These are phyloP conservation scores for Termitomyces sp. DNA, from an alignment of 768 basidiomycete species.

Conservation along the genomic window DNA sequence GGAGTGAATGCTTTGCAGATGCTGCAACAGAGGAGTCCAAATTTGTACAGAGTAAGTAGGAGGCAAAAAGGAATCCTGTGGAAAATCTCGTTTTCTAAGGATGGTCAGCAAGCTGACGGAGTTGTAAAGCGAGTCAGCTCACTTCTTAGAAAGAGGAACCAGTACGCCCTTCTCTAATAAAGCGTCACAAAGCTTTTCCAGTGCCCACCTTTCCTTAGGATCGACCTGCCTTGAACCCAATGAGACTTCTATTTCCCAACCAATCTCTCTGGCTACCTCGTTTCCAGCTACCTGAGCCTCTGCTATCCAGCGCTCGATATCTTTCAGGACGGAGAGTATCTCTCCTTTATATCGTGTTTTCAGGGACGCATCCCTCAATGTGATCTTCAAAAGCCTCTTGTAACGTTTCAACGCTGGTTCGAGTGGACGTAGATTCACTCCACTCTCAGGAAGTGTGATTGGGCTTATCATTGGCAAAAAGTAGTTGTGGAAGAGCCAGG, in stretches of 20 bases:
- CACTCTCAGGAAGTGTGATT: constrained; percentile 26
- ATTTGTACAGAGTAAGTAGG: constrained; percentile 47
- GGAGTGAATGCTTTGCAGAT: constrained; percentile 51
- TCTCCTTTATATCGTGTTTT: constrained; percentile 44
- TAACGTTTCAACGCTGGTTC: constrained; percentile 68
- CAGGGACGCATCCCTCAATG: constrained; percentile 62
- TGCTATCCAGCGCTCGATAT: constrained; percentile 74
- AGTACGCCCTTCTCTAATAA: constrained; percentile 69
- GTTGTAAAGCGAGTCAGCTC: constrained; percentile 12
- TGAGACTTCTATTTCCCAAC: constrained; percentile 37
- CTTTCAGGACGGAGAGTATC: constrained; percentile 45
- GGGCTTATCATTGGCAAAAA: constrained; percentile 74
- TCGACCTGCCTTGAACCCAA: constrained; percentile 34
- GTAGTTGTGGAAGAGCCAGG: constrained; percentile 82
- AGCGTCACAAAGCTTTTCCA: constrained; percentile 61
- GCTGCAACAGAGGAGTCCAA: constrained; percentile 63
- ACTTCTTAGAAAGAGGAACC: constrained; percentile 86
- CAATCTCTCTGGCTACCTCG: constrained; percentile 38
- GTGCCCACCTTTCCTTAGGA: constrained; percentile 57
- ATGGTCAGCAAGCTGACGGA: constrained; percentile 23
- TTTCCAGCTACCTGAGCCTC: constrained; percentile 66
- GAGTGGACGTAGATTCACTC: constrained; percentile 47
- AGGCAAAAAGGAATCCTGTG: constrained; percentile 41
- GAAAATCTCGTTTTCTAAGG: constrained; percentile 51
- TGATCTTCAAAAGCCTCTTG: constrained; percentile 60